Evolutionary conservation across 2,329 filamentous ascomycete species (phyloP).

Genomic region (Neocucurbitaria cava): DNA sequence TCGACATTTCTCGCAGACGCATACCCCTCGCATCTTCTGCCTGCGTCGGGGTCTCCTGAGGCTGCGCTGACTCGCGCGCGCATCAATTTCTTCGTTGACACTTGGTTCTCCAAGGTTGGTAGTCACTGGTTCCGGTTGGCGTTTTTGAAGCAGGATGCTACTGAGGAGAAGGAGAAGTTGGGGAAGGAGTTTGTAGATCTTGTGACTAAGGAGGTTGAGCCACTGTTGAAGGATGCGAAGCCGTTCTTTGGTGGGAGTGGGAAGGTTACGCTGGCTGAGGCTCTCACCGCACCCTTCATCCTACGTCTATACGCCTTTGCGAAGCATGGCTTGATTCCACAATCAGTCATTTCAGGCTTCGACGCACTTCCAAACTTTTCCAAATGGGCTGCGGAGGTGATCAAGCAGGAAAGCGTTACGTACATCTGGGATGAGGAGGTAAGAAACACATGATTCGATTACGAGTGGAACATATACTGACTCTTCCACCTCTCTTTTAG

Average conservation of each 20-base stretch:
- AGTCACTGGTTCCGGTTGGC: constrained; percentile 55
- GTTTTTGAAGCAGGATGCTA: constrained; percentile 54
- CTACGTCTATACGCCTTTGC: constrained; percentile 64
- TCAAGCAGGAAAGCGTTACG: constrained; percentile 70
- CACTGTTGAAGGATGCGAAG: constrained; percentile 61
- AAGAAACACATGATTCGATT: background rate
- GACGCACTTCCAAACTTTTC: constrained; percentile 69
- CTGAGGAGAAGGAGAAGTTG: constrained; percentile 58
- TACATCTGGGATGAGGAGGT: constrained; percentile 44
- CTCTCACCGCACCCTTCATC: constrained; percentile 70
- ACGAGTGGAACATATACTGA: background rate
- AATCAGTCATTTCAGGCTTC: constrained; percentile 56
- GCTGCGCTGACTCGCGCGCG: constrained; percentile 69
- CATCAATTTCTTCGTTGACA: constrained; percentile 75
- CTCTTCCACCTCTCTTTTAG: background rate
- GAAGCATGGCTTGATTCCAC: constrained; percentile 63
- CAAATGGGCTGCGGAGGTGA: constrained; percentile 69
- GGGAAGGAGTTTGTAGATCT: constrained; percentile 61
- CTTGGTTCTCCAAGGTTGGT: constrained; percentile 69
- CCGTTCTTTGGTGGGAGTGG: constrained; percentile 56
- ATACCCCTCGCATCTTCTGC: constrained; percentile 71
- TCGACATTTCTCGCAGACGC: constrained; percentile 73
- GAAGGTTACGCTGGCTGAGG: constrained; percentile 75
- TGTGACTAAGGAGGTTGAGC: constrained; percentile 75
- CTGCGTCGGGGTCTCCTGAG: constrained; percentile 60